These are phyloP conservation scores for Trichophaea hybrida DNA, from an alignment of 2,329 filamentous ascomycete genomes.

Conservation along the genomic window DNA sequence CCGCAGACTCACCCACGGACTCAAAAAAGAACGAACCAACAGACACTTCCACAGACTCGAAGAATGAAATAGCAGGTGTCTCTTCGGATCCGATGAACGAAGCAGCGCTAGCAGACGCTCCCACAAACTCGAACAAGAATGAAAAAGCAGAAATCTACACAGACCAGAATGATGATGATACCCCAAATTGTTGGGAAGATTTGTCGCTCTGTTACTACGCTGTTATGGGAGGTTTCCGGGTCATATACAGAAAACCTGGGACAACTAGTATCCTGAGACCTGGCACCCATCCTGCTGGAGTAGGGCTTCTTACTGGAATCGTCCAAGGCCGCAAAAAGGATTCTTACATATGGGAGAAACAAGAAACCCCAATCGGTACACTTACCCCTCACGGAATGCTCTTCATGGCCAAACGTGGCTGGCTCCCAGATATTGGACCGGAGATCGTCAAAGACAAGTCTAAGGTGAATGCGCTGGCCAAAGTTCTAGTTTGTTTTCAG, in stretches of 20 bases:
- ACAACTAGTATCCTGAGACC: no score
- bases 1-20: neutral
- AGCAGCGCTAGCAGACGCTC: neutral
- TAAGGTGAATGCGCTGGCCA: slow-evolving; percentile 25
- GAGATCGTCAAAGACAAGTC: slow-evolving; percentile 24
- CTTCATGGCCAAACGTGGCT: neutral
- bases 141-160: neutral
- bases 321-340: no score
- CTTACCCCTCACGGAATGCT: neutral
- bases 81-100: neutral
- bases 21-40: neutral
- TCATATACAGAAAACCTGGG: neutral
- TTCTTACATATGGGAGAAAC: neutral
- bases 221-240: neutral
- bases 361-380: neutral
- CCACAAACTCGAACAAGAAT: neutral
- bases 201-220: neutral
- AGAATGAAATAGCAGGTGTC: no score
- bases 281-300: no score
- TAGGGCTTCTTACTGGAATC: no score
- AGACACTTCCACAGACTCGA: neutral
- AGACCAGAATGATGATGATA: no score
- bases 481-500: slow-evolving; percentile 24
- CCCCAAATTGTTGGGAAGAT: neutral
- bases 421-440: neutral